A percentile compares a stretch with the other conserved stretches of the same genome.
Evolutionary conservation across 345 rosid species (phyloP).

Genomic region (Lepidium africanum): DNA sequence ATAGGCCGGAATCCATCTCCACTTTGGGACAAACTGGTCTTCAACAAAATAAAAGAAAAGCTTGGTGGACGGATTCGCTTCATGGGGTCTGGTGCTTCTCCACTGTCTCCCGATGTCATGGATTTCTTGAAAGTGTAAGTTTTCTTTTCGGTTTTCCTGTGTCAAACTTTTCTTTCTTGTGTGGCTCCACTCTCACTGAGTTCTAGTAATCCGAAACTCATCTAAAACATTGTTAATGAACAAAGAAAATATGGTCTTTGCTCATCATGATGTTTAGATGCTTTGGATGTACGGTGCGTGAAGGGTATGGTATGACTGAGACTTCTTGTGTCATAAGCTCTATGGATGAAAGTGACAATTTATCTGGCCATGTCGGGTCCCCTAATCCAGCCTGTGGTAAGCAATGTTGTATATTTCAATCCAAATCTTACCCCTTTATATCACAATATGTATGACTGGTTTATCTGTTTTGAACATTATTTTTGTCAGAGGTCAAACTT

Average conservation of each 20-base stretch:
- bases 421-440: background rate
- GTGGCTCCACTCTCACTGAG: background rate
- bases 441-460: background rate
- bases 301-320: conserved; percentile 97
- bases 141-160: background rate
- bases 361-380: conserved; percentile 87
- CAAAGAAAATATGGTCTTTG: background rate
- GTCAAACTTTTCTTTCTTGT: background rate
- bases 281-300: conserved; percentile 75
- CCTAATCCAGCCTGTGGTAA: conserved; percentile 78
- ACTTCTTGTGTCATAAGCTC: conserved; percentile 62
- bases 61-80: conserved; percentile 81
- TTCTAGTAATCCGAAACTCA: background rate
- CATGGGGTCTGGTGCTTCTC: conserved; percentile 87
- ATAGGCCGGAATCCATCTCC: conserved; percentile 65
- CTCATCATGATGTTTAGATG: conserved; percentile 43
- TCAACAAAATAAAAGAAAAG: conserved; percentile 68
- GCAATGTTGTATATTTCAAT: background rate
- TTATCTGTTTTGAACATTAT: background rate
- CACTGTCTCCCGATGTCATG: conserved; percentile 77
- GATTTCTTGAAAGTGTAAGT: conserved; percentile 86
- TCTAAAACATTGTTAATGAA: background rate
- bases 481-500: conserved; percentile 66
- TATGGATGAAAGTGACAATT: conserved; percentile 57
- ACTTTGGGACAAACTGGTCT: conserved; percentile 81